Evolutionary conservation across 352 stramenopile species (phyloP), one percentile per base, ranked within the genome.

Genomic region (Globisporangium cederbergense): DNA sequence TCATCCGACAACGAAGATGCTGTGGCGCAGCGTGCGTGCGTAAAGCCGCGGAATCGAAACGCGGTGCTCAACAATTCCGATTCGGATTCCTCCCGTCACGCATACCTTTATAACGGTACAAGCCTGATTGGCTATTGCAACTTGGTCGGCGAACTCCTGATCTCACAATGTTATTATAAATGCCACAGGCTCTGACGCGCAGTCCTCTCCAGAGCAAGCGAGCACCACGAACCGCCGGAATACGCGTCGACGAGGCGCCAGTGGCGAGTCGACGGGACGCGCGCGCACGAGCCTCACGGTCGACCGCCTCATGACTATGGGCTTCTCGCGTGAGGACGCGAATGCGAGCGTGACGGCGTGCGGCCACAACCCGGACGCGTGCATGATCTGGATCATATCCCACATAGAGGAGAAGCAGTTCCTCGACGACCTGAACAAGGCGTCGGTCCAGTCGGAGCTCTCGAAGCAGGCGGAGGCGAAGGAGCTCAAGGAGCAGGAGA

Each of bases 381-480:
- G 84, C 58, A 93, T 95, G 82, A 1, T 91, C 46, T 95, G 83
- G 83, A 89, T 92, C 58, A 75, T 91, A 47, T 80, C 79, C n/a
- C 77, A 82, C 53, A 62, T 89, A 13, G 86, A 93, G 57, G 86
- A 95, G 61, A 68, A 75, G 57, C 71, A 90, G 58, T 95, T 90
- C 51, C 75, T 71, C 18, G 70, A 78, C 18, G 81, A 95, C 25
- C 50, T 95, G 13, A 91, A 92, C 61, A 68, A 72, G 54, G 86
- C 86, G 34, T 92, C 84, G 13, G 93, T 93, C 62, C 68, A 85
- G 67, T 95, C 86, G 1, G 86, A 95, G 60, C 67, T 85, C 30
- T 77, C 83, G 40, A 89, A 84, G 65, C 83, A 72, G 4, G 67
- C 76, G 18, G 86, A 95, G 53, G 83, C 83, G 63, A 68, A 80